Conservation (phyloP, 768 basidiomycete species). For the Naganishia kalamii region DNA sequence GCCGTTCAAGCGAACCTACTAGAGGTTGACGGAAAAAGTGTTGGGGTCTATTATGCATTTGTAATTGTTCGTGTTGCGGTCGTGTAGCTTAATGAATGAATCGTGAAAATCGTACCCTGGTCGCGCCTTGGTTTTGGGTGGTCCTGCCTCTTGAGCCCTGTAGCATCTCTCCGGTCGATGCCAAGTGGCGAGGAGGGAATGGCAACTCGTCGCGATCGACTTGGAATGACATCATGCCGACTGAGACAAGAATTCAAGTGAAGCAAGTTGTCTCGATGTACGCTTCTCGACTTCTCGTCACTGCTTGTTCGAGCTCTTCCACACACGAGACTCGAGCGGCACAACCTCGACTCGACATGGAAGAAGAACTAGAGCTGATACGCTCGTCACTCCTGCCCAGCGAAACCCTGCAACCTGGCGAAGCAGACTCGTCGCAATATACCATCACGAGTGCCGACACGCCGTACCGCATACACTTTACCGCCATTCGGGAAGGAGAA, state of each 20-base stretch:
- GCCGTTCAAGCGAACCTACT: conserved; percentile 96
- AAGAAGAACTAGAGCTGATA: conserved; percentile 59
- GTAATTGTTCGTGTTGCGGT: neutral
- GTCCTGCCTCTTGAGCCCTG: too few species aligned
- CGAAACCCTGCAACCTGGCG: conserved; percentile 47
- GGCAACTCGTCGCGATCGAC: too few species aligned
- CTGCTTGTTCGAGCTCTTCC: too few species aligned
- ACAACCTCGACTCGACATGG: neutral
- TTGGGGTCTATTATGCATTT: neutral
- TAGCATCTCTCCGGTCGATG: too few species aligned
- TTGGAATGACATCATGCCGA: too few species aligned
- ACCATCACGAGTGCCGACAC: conserved; percentile 34
- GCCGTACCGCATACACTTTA: conserved; percentile 29
- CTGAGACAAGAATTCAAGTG: too few species aligned
- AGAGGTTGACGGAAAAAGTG: conserved; percentile 2
- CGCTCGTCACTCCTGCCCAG: conserved; percentile 59
- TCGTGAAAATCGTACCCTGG: neutral
- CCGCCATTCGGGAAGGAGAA: conserved; percentile 23
- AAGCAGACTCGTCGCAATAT: conserved; percentile 26
- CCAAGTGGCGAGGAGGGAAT: too few species aligned
- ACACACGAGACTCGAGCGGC: neutral
- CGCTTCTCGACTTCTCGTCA: too few species aligned
- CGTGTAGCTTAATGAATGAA: neutral
- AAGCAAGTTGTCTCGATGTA: too few species aligned
- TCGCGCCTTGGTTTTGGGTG: too few species aligned